Evolutionary conservation across 176 grass and related monocot species (phyloP).

Genomic region (Oryza australiensis): DNA sequence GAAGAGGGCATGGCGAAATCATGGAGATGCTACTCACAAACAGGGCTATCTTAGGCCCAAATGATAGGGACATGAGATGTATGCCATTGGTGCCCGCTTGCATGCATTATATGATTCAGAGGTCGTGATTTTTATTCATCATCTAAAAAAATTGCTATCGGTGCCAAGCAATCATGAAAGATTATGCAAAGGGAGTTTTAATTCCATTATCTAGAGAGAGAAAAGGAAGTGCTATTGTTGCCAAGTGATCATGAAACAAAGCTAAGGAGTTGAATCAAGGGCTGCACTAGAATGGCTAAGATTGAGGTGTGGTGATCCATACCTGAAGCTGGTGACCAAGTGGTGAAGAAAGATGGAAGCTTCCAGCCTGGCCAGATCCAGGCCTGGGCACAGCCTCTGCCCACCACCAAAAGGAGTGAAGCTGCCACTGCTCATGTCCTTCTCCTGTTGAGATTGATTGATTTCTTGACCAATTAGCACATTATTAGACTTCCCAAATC

Average conservation of each 20-base stretch:
- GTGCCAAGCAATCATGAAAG: too few relatives aligned
- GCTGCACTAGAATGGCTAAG: background rate
- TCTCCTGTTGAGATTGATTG: slow-evolving; percentile 62
- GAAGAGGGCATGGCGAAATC: too few relatives aligned
- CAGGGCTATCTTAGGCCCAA: background rate
- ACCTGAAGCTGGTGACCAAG: slow-evolving; percentile 97
- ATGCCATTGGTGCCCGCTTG: background rate
- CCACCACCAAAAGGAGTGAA: slow-evolving; percentile 98
- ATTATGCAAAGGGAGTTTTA: too few relatives aligned
- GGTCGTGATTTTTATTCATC: too few relatives aligned
- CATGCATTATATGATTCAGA: too few relatives aligned
- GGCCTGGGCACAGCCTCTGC: slow-evolving; percentile 94
- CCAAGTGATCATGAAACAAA: background rate
- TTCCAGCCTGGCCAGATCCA: slow-evolving; percentile 98
- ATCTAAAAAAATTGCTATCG: too few relatives aligned
- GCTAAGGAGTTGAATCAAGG: background rate
- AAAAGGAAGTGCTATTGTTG: background rate
- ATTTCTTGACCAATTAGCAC: slow-evolving; percentile 45
- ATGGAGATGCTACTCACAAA: background rate
- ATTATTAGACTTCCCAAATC: slow-evolving; percentile 38
- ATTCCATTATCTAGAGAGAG: too few relatives aligned
- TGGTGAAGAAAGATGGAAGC: slow-evolving; percentile 98
- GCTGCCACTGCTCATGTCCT: slow-evolving; percentile 69
- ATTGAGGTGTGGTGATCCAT: slow-evolving; percentile 31
- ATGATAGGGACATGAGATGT: background rate